A percentile compares a stretch with the other conserved stretches of the same genome.
Conservation (phyloP, 345 rosid genomes). For the Brassica cretica region DNA sequence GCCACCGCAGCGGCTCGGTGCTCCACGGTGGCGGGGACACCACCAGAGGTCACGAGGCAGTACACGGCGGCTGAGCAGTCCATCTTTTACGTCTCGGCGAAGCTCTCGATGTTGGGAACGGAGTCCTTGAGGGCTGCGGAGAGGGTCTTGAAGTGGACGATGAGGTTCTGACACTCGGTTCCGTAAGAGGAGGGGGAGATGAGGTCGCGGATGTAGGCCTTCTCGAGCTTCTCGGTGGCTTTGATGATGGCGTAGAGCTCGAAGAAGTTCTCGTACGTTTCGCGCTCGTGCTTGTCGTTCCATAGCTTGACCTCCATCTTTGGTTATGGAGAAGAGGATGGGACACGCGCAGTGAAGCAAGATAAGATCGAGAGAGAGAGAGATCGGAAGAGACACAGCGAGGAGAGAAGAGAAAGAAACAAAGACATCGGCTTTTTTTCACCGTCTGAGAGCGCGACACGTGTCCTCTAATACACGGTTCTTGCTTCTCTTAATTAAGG, state of each 20-base stretch:
- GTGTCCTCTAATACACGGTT: too few species aligned
- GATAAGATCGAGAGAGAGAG: too few species aligned
- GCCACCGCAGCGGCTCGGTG: constrained; percentile 71
- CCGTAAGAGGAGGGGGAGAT: constrained; percentile 75
- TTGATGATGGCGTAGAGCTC: constrained; percentile 94
- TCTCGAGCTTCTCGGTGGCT: constrained; percentile 96
- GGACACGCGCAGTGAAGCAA: constrained; percentile 90
- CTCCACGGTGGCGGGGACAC: constrained; percentile 95
- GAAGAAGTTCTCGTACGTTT: constrained; percentile 91
- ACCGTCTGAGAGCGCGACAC: too few species aligned
- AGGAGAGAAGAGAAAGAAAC: too few species aligned
- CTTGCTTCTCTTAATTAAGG: too few species aligned
- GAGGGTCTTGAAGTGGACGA: constrained; percentile 87
- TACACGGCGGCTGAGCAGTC: constrained; percentile 92
- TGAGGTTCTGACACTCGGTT: constrained; percentile 82
- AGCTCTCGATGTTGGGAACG: constrained; percentile 78
- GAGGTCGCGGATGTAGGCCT: constrained; percentile 82
- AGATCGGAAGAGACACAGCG: too few species aligned
- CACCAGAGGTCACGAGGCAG: constrained; percentile 78
- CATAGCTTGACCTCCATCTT: constrained; percentile 94
- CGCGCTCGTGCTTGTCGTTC: constrained; percentile 96
- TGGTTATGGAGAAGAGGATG: constrained; percentile 80
- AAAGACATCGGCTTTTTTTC: too few species aligned
- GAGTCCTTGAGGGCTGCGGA: constrained; percentile 74
- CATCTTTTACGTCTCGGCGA: constrained; percentile 92